Base-by-base conservation (phyloP, 768 basidiomycete genomes). In the Leccinum fibrillosum region DNA sequence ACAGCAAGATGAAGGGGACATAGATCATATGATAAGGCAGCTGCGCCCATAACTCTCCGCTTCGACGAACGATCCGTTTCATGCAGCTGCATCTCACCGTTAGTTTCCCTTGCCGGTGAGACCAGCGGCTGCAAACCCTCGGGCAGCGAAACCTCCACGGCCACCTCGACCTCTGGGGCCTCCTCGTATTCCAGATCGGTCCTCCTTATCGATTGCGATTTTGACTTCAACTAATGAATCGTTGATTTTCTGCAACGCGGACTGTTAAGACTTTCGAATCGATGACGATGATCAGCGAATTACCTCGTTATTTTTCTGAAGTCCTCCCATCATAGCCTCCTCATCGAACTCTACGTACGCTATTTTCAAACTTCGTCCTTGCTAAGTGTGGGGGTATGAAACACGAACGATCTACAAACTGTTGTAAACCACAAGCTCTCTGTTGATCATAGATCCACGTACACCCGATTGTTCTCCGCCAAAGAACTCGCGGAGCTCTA, bases 261-360 rank as follows among this genome's bases (percentile, higher is more conserved):
- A 34, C 50, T 17, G 56, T 64, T 35, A 70, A 60, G 34, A 7
- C 25, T 21, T 25, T 23, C 35, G 25, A 55, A 52, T 44, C 44
- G 35, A 26, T 8, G 5, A 28, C 17, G 35, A 28, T 17, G 25
- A 73, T 80, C 6, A 6, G 21, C 11, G 8, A 30, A 19, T 57
- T 61, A 93, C 92, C 72, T 86, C 85, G 25, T 80, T 82, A 62
- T 90, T 88, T 65, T 86, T 89, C 48, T 83, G 86, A 21, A 95
- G 74, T 0, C 88, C 94, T 19, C 78, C 81, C 65, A 84, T 90
- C 90, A 94, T 91, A 10, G 86, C 90, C 66, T 95, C 92, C 64
- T 92, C 90, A 5, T 85, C 88, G 72, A 96, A 97, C 68, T 96
- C 94, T 53, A 97, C 84, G 67, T 93, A 97, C 2, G 86, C 90